These are phyloP conservation scores for Pseudopithomyces maydicus DNA, from an alignment of 2,329 filamentous ascomycete genomes.

Conservation along the genomic window DNA sequence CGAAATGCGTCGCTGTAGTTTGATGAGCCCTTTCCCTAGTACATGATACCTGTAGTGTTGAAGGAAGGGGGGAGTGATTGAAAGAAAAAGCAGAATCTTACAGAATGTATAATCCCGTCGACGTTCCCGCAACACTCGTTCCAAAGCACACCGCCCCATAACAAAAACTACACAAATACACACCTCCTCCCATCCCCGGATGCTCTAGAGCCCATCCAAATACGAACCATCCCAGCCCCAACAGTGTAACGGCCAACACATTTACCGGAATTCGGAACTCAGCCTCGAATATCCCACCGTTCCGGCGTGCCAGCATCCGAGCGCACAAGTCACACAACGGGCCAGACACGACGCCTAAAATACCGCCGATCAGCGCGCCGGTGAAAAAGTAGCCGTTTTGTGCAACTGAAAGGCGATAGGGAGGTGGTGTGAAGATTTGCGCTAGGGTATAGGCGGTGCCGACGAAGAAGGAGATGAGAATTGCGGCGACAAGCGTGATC, in stretches of 20 bases:
- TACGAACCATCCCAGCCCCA: slow-evolving; percentile 26
- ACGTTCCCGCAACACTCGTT: slow-evolving; percentile 22
- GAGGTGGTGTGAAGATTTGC: slow-evolving; percentile 26
- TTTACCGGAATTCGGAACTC: slow-evolving; percentile 30
- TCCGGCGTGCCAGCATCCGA: slow-evolving; percentile 12
- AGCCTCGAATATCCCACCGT: slow-evolving; percentile 25
- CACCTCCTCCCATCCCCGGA: slow-evolving; percentile 8
- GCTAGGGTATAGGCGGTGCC: slow-evolving; percentile 30
- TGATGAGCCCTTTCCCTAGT: background rate
- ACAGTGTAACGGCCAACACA: slow-evolving; percentile 18
- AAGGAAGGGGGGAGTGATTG: background rate
- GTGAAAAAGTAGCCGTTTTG: slow-evolving; percentile 34
- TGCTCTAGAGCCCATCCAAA: slow-evolving; percentile 26
- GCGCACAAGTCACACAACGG: slow-evolving; percentile 25
- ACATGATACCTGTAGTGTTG: too few relatives aligned
- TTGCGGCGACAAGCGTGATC: slow-evolving; percentile 22
- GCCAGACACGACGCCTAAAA: slow-evolving; percentile 23
- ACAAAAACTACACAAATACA: slow-evolving; percentile 22
- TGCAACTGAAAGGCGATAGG: slow-evolving; percentile 26
- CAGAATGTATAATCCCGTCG: slow-evolving; percentile 42
- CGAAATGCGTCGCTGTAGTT: slow-evolving; percentile 34
- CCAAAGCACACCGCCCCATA: slow-evolving; percentile 26
- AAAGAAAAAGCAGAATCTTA: slow-evolving; percentile 18
- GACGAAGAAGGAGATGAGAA: slow-evolving; percentile 30
- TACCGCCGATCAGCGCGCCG: slow-evolving; percentile 27